Evolutionary conservation across 2,329 filamentous ascomycete genomes (phyloP), one percentile per base, ranked within the genome.

Genomic region (Sphaerulina vaccinii): DNA sequence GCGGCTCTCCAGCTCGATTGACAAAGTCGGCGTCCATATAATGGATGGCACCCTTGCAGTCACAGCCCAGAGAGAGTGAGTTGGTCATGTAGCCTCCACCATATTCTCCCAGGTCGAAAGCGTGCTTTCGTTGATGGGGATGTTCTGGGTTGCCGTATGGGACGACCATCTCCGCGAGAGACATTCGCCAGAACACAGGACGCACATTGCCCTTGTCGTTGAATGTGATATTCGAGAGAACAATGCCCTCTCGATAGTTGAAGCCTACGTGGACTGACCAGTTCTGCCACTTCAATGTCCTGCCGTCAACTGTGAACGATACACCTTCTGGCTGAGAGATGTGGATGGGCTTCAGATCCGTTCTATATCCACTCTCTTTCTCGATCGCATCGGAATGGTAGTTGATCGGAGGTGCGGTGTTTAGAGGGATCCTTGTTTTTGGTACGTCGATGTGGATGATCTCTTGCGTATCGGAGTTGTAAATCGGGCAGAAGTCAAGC

Each of bases 251-350:
- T 21, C 88, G 82, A 74, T 96, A 93, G 77, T 95, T 96, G 80
- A 96, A 96, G 19, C 91, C 91, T 53, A 96, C 82, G 69, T 96
- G 91, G 59, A 96, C 82, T 63, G 82, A 92, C 87, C 90, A 96
- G 67, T 95, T 95, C 70, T 95, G 90, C 91, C 91, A 96, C 59
- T 84, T 82, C 44, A 96, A 79, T 39, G 82, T 81, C 9, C 89
- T 76, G 1, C 88, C 88, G 2, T 85, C 79, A 59, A 95, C 75
- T 16, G 79, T 83, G 75, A 96, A 96, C 0, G 88, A 93, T 0
- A 95, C 90, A 13, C 91, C 91, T 62, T 95, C 88, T 0, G 89
- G 89, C 65, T 95, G 89, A 1, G 87, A 90, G 65, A 95, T 90
- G 68, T 91, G 84, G 68, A 95, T 87, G 1, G 89, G 88, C 76